Conservation (phyloP, 2,329 filamentous ascomycete species). For the Stemphylium lycopersici region DNA sequence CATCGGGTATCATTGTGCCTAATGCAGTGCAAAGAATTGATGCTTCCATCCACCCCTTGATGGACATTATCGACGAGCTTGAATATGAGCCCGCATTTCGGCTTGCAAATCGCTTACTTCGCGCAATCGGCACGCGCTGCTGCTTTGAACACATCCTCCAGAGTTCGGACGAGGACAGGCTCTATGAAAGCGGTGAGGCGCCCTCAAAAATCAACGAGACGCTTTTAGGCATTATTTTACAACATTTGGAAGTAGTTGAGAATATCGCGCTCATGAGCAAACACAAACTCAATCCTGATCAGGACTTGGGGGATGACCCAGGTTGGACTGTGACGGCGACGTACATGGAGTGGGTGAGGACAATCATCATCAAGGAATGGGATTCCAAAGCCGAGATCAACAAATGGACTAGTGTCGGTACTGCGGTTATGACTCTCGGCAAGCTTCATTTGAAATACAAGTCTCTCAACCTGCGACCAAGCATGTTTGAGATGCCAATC, state of each 20-base stretch:
- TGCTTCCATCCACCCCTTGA: conserved; percentile 38
- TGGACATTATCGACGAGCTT: conserved; percentile 50
- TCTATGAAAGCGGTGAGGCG: background rate
- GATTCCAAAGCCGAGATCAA: conserved; percentile 74
- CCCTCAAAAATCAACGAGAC: background rate
- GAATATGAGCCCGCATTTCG: conserved; percentile 60
- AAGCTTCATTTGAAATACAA: conserved; percentile 58
- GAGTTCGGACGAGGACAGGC: conserved; percentile 15
- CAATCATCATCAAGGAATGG: conserved; percentile 80
- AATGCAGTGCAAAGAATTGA: conserved; percentile 23
- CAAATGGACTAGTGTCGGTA: conserved; percentile 74
- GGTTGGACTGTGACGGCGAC: conserved; percentile 46
- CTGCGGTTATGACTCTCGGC: conserved; percentile 75
- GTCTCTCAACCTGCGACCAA: conserved; percentile 58
- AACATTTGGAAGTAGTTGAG: conserved; percentile 36
- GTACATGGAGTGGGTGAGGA: conserved; percentile 72
- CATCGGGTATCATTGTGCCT: conserved; percentile 46
- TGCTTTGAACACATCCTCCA: conserved; percentile 58
- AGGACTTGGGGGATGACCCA: conserved; percentile 31
- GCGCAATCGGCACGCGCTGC: conserved; percentile 56
- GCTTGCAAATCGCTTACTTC: conserved; percentile 56
- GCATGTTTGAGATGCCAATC: conserved; percentile 76
- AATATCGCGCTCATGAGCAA: conserved; percentile 28
- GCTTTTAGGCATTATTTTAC: conserved; percentile 27
- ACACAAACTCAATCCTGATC: conserved; percentile 21